Conservation (phyloP, 2,329 filamentous ascomycete genomes). For the Torrubiella hemipterigena region DNA sequence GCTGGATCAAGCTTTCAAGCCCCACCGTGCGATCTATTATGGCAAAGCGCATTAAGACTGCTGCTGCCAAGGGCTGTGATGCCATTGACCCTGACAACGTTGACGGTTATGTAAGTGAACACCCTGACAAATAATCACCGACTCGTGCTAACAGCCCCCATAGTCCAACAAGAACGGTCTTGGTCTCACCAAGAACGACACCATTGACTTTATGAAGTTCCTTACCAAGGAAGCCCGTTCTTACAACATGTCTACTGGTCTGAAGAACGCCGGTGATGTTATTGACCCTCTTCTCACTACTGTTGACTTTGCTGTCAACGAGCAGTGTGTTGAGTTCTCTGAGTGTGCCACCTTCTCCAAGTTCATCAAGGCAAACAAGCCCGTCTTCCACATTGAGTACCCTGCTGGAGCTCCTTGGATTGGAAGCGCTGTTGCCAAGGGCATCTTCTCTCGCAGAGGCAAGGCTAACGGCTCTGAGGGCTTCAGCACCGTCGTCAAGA, state of each 20-base stretch:
- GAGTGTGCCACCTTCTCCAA: slow-evolving; percentile 47
- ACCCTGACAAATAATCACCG: neutral
- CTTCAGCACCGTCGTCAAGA: slow-evolving; percentile 57
- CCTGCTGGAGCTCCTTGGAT: slow-evolving; percentile 35
- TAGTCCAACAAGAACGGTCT: slow-evolving; percentile 52
- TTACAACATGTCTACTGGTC: slow-evolving; percentile 47
- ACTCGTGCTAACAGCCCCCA: slow-evolving; percentile 4
- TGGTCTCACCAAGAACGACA: slow-evolving; percentile 40
- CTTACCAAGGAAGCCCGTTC: slow-evolving; percentile 41
- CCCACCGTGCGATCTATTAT: slow-evolving; percentile 52
- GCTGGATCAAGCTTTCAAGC: slow-evolving; percentile 51
- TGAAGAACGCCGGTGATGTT: slow-evolving; percentile 57
- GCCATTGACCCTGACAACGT: slow-evolving; percentile 63
- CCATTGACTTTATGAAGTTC: slow-evolving; percentile 47
- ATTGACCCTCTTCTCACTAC: slow-evolving; percentile 32
- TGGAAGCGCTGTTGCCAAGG: slow-evolving; percentile 16
- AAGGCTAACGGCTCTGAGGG: slow-evolving; percentile 27
- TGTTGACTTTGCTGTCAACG: slow-evolving; percentile 57
- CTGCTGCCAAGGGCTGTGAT: slow-evolving; percentile 50
- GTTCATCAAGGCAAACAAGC: slow-evolving; percentile 50
- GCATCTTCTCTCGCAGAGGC: slow-evolving; percentile 29
- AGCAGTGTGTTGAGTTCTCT: slow-evolving; percentile 50
- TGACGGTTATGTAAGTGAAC: slow-evolving; percentile 43
- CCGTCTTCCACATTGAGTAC: slow-evolving; percentile 66
- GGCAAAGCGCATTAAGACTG: slow-evolving; percentile 44